Base-by-base conservation (phyloP, 1,284 basidiomycete species). In the Phenoliferia sp. region DNA sequence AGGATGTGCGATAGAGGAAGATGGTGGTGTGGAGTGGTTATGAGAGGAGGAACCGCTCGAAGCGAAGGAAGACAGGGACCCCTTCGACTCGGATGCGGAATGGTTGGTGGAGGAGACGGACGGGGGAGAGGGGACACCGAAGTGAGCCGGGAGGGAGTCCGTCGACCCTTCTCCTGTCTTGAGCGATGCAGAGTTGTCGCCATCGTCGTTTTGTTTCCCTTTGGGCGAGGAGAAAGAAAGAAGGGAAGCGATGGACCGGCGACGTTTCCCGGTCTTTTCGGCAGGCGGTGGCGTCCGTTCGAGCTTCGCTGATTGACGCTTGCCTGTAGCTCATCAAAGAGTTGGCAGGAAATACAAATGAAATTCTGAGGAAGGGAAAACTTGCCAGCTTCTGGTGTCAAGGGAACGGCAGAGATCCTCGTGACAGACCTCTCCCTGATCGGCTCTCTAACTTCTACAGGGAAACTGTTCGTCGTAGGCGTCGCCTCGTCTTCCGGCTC, bases 281-380 rank as follows among this genome's bases (percentile, higher is more conserved):
- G 19, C 19, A 22, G 48, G 19, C 70, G 68, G 29, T 64, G 67
- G 26, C 66, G 39, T 35, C 62, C 65, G 29, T 48, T 54, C 39
- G 65, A 17, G 31, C 69, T 26, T 22, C 66, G 65, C 50, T 32
- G 56, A 56, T 39, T 19, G 5, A 26, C 19, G 57, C 16, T 22
- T 2, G 54, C 39, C 9, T 31, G n/a, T 2, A 2, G 29, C 61
- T n/a, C 48, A 16, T 4, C 31, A 17, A n/a, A n/a, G n/a, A n/a
- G n/a, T n/a, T n/a, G n/a, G n/a, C n/a, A n/a, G n/a, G n/a, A n/a
- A n/a, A n/a, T n/a, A n/a, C n/a, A n/a, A n/a, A n/a, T n/a, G n/a
- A n/a, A n/a, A n/a, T n/a, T n/a, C n/a, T n/a, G n/a, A n/a, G n/a
- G n/a, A n/a, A n/a, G n/a, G n/a, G n/a, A n/a, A n/a, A n/a, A n/a